These are phyloP conservation scores for Aspergillus sp. DNA, from an alignment of 2,329 filamentous ascomycete species.

Conservation along the genomic window DNA sequence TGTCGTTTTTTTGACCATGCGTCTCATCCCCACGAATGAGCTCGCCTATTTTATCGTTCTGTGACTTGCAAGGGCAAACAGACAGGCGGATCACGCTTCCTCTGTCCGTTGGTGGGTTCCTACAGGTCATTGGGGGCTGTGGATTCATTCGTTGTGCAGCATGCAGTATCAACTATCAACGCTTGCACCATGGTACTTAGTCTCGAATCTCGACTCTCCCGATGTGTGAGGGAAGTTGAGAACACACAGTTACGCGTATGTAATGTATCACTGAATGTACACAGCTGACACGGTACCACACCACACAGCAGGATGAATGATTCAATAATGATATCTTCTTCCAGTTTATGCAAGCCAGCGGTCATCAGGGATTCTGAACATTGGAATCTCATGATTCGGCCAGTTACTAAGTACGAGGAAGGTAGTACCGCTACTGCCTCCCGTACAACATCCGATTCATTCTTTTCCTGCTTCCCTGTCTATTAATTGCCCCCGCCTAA, in stretches of 20 bases:
- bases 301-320: background rate
- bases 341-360: background rate
- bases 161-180: background rate
- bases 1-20: background rate
- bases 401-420: background rate
- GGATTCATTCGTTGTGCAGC: conserved; percentile 3
- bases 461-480: background rate
- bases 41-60: background rate
- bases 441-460: conserved; percentile 4
- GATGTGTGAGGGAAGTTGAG: background rate
- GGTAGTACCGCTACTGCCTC: background rate
- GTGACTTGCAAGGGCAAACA: conserved; percentile 1
- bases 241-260: background rate
- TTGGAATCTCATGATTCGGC: conserved; percentile 1
- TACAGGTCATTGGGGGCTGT: conserved; percentile 2
- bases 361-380: conserved; percentile 1
- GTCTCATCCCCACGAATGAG: conserved; percentile 5
- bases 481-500: conserved; percentile 2
- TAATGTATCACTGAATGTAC: conserved; percentile 1
- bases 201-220: background rate
- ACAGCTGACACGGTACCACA: background rate
- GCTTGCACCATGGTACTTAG: background rate
- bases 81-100: conserved; percentile 3
- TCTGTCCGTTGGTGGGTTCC: background rate
- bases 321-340: conserved; percentile 4